A percentile compares a stretch with the other conserved stretches of the same genome.
Evolutionary conservation across 306 rosid genomes (phyloP).

Genomic region (Comarum palustre): DNA sequence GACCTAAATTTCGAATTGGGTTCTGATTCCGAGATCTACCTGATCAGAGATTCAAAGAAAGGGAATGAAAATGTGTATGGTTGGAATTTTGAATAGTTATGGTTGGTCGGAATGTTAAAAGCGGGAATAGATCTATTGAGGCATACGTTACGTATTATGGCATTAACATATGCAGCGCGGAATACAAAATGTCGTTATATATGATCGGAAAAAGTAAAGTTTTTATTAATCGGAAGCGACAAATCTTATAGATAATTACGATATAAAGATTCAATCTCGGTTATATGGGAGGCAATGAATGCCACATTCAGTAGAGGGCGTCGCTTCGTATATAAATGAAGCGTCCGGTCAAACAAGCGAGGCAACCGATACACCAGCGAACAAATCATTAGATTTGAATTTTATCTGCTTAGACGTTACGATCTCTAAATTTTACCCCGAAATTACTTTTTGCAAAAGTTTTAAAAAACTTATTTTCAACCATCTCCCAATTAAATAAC

Average conservation of each 20-base stretch:
- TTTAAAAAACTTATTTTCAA: neutral
- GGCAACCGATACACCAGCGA: neutral
- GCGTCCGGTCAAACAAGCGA: neutral
- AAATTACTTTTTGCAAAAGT: neutral
- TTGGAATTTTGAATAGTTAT: neutral
- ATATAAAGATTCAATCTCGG: neutral
- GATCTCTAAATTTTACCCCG: neutral
- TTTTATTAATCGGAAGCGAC: neutral
- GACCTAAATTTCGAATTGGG: neutral
- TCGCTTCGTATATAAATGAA: neutral
- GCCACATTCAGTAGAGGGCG: neutral
- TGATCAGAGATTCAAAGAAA: too few relatives aligned
- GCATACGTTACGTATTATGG: neutral
- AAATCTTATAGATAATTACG: neutral
- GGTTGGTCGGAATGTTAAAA: neutral
- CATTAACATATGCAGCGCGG: neutral
- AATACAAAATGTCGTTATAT: neutral
- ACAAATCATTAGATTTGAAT: neutral
- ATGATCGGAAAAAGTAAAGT: neutral
- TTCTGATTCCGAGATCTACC: too few relatives aligned
- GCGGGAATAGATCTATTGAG: neutral
- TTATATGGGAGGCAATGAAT: neutral
- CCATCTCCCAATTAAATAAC: neutral
- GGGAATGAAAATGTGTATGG: too few relatives aligned
- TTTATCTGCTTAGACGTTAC: neutral